Percentiles rank a stretch among this genome's conserved stretches.
Evolutionary conservation across 345 rosid species (phyloP).

Genomic region (Salix purpurea): DNA sequence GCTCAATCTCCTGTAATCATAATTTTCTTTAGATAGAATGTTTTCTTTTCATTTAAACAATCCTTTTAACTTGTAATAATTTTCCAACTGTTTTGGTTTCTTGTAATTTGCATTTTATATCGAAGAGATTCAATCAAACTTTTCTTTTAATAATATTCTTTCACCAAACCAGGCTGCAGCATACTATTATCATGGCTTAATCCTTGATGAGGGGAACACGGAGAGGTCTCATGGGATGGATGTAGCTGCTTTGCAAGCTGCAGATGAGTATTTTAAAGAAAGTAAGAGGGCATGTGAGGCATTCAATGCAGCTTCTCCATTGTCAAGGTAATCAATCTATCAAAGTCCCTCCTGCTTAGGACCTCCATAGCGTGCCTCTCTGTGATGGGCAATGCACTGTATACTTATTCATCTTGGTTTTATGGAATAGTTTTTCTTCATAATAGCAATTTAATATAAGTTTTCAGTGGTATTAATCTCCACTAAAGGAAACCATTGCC

Average conservation of each 20-base stretch:
- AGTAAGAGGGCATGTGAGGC: conserved; percentile 76
- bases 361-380: not conserved
- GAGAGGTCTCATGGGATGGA: conserved; percentile 97
- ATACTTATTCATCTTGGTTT: not conserved
- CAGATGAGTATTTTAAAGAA: conserved; percentile 84
- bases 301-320: conserved; percentile 65
- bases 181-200: conserved; percentile 95
- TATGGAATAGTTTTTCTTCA: not conserved
- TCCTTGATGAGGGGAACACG: conserved; percentile 95
- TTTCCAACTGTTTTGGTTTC: not conserved
- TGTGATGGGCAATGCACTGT: not conserved
- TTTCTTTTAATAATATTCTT: not conserved
- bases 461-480: not conserved
- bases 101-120: not conserved
- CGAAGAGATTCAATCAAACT: not conserved
- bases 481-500: not conserved
- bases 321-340: conserved; percentile 61
- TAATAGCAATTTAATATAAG: not conserved
- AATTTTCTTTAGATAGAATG: not conserved
- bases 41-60: not conserved
- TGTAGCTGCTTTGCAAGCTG: conserved; percentile 91
- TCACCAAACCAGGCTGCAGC: conserved; percentile 76
- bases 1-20: not conserved
- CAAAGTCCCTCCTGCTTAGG: not conserved
- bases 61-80: not conserved